Evolutionary conservation across 257 asterid genomes (phyloP), one percentile per base, ranked within the genome.

Genomic region (Dorcoceras hygrometricum): DNA sequence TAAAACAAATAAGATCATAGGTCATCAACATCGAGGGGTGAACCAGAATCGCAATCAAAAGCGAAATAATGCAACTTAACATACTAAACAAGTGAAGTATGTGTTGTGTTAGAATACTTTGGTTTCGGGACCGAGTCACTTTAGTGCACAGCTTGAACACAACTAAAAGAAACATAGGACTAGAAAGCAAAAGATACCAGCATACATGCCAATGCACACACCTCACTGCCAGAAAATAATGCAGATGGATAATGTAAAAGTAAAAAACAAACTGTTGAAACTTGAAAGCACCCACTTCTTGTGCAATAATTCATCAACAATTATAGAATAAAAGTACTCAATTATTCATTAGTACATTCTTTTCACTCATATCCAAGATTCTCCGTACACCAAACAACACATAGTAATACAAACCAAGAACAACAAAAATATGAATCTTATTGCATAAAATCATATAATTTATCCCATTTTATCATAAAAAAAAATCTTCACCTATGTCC

Each of bases 401-500:
- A 64, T 48, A 57, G 34, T 61, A 43, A 65, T 23, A 43, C 59
- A 32, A 10, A 36, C 19, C 61, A 59, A 70, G 31, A 66, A 70
- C 57, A 58, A 66, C 34, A 24, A 59, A 39, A 32, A 10, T 11
- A 46, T 57, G 66, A 4, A 31, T 43, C 46, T 43, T 32, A 50
- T 69, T 10, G 31, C 16, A 57, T 8, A 18, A 56, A 36, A 23
- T 29, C 3, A 16, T 57, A 3, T 14, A 46, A 9, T 6, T 48
- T 2, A 28, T 11, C 46, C 20, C 50, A 48, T 53, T 28, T 25
- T n/a, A n/a, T n/a, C n/a, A n/a, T n/a, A 23, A 7, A 1, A 8
- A 5, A 58, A 57, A 65, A 24, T 50, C 5, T 48, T 82, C 78
- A 79, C 39, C 80, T 78, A 75, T 81, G 36, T 6, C 91, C 82